Base-by-base conservation (phyloP, 345 rosid species). In the Eucalyptus cloeziana region DNA sequence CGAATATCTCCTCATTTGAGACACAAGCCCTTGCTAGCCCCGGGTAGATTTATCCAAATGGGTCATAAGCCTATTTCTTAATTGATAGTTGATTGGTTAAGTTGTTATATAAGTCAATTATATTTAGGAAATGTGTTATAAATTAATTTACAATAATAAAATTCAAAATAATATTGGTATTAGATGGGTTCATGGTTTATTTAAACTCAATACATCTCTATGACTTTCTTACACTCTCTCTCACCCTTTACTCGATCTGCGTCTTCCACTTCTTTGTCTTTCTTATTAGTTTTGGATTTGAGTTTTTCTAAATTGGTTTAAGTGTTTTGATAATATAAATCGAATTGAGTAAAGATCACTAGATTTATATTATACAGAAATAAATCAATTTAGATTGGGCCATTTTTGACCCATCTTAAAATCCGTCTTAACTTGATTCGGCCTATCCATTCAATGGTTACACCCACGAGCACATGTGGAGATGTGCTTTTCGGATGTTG, bases 171-270 rank as follows among this genome's bases (percentile, higher is more conserved):
- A 52, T 52, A 52, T 52, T 52, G 0, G 1, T 52, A 52, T 52
- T 52, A 52, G 0, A 52, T 52, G 0, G 2, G 24, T 52, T 52
- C 24, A 3, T 1, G 10, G 0, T 1, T 52, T 52, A 52, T 52
- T 0, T 52, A 52, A 0, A 52, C 0, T 52, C 0, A 3, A 1
- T 19, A 52, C 10, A 52, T 52, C 0, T 52, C 10, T 52, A 1
- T 52, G 24, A 52, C 56, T 52, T 52, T 52, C 0, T 4, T 52
- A 0, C 24, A 52, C 10, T 52, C 0, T 19, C 4, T 19, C 1
- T 17, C 1, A 0, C 0, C 0, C 0, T 52, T 52, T 52, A 52
- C 7, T 51, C 0, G 56, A 52, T 52, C 1, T n/a, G n/a, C n/a
- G n/a, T n/a, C n/a, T n/a, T n/a, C n/a, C n/a, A n/a, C n/a, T n/a